phyloP scores from a whole-genome alignment of 495 filamentous ascomycete genomes.

The Penicillium pulvis region DNA sequence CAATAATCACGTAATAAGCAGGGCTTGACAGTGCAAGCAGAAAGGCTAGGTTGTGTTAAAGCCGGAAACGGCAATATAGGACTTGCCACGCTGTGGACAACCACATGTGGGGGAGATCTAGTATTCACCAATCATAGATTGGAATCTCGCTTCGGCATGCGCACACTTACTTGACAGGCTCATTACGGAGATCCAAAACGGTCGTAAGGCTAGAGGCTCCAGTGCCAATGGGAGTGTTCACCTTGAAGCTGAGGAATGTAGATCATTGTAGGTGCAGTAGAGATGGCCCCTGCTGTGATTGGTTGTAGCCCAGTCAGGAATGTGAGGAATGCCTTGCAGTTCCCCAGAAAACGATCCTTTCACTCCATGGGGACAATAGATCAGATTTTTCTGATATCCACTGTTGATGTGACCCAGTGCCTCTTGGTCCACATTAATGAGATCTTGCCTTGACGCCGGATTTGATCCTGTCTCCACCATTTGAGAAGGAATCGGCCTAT shows the following conservation, averaged over 20 bases:
- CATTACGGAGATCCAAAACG: background rate
- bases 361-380: background rate
- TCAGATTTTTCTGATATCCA: background rate
- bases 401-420: background rate
- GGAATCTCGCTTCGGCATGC: background rate
- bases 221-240: constrained; percentile 14
- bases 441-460: constrained; percentile 9
- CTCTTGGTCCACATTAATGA: constrained; percentile 17
- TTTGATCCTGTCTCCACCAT: constrained; percentile 11
- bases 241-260: constrained; percentile 24
- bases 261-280: constrained; percentile 6
- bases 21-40: background rate
- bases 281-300: constrained; percentile 10
- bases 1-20: background rate
- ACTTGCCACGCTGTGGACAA: constrained; percentile 7
- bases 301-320: background rate
- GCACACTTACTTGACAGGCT: constrained; percentile 3
- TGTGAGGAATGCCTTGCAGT: background rate
- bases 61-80: background rate
- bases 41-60: background rate
- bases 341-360: background rate
- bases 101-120: background rate
- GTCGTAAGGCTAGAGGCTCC: background rate
- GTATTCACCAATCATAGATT: constrained; percentile 1
- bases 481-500: background rate